Conservation (phyloP, 495 filamentous ascomycete species). For the Alectoria sarmentosa region DNA sequence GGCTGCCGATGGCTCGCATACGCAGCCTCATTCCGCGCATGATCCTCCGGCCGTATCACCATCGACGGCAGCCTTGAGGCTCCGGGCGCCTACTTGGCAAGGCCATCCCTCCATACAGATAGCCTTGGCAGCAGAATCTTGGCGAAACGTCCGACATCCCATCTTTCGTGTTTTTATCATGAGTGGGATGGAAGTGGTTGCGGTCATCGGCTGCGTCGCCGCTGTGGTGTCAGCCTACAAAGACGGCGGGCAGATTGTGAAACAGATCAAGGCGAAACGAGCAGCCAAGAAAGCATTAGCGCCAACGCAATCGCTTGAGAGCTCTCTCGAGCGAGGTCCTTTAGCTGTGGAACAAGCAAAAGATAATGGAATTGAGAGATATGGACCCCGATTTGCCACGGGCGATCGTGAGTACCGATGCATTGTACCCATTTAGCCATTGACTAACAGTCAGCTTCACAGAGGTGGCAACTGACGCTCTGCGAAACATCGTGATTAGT, state of each 20-base stretch:
- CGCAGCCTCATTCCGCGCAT: neutral
- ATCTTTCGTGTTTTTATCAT: slow-evolving; percentile 7
- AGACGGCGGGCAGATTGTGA: slow-evolving; percentile 20
- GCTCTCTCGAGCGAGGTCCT: slow-evolving; percentile 19
- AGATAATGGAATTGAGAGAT: slow-evolving; percentile 17
- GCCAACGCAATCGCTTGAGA: slow-evolving; percentile 18
- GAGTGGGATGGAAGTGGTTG: slow-evolving; percentile 24
- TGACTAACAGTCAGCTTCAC: neutral
- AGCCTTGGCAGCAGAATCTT: neutral
- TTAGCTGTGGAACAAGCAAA: slow-evolving; percentile 17
- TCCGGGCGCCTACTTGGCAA: neutral
- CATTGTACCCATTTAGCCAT: no score
- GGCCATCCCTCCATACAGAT: neutral
- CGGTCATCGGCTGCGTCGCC: slow-evolving; percentile 21
- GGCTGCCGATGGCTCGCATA: slow-evolving; percentile 1
- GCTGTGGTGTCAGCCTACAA: slow-evolving; percentile 24
- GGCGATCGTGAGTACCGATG: slow-evolving; percentile 16
- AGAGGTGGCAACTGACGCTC: slow-evolving; percentile 28
- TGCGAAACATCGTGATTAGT: slow-evolving; percentile 19
- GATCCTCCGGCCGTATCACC: slow-evolving; percentile 6
- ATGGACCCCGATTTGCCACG: slow-evolving; percentile 15
- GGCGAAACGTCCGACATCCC: neutral
- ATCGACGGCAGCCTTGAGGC: slow-evolving; percentile 4
- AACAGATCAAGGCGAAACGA: slow-evolving; percentile 23
- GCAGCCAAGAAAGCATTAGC: slow-evolving; percentile 17